Conservation (phyloP, 1,284 basidiomycete genomes). For the Malassezia yamatoensis region DNA sequence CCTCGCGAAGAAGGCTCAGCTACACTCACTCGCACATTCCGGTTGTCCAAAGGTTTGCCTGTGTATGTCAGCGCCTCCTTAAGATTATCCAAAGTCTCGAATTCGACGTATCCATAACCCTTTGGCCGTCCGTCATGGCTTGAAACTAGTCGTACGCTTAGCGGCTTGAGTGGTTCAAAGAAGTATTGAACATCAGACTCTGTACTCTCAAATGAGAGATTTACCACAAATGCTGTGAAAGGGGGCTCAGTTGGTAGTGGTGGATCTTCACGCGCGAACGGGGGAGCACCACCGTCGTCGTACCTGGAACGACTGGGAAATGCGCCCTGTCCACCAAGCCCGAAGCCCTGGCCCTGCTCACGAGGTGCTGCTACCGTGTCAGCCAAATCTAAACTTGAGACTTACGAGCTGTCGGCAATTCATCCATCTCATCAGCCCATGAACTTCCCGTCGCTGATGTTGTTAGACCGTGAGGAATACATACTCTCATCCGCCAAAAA, state of each 20-base stretch:
- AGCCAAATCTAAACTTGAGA: background rate
- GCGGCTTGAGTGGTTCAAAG: constrained; percentile 40
- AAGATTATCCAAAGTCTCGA: constrained; percentile 67
- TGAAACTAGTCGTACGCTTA: constrained; percentile 81
- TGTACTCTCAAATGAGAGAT: constrained; percentile 82
- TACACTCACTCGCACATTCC: constrained; percentile 78
- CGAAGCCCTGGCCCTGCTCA: constrained; percentile 2
- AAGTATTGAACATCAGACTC: constrained; percentile 73
- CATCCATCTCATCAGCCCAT: constrained; percentile 47
- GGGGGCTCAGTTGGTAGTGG: constrained; percentile 89
- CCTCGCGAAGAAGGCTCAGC: constrained; percentile 66
- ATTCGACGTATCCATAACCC: constrained; percentile 97
- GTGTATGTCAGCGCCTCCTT: constrained; percentile 58
- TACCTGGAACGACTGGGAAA: constrained; percentile 21
- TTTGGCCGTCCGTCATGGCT: constrained; percentile 80
- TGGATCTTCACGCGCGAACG: constrained; percentile 64
- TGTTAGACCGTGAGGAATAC: background rate
- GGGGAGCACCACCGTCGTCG: constrained; percentile 23
- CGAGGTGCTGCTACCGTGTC: constrained; percentile 6
- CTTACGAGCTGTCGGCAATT: constrained; percentile 38
- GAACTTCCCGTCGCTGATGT: constrained; percentile 34
- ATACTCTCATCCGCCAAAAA: constrained; percentile 41
- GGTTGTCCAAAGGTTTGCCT: constrained; percentile 57
- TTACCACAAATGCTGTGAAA: constrained; percentile 90
- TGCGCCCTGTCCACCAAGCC: constrained; percentile 28